Evolutionary conservation across 2,329 filamentous ascomycete species (phyloP).

Genomic region (Fusarium drepaniforme): DNA sequence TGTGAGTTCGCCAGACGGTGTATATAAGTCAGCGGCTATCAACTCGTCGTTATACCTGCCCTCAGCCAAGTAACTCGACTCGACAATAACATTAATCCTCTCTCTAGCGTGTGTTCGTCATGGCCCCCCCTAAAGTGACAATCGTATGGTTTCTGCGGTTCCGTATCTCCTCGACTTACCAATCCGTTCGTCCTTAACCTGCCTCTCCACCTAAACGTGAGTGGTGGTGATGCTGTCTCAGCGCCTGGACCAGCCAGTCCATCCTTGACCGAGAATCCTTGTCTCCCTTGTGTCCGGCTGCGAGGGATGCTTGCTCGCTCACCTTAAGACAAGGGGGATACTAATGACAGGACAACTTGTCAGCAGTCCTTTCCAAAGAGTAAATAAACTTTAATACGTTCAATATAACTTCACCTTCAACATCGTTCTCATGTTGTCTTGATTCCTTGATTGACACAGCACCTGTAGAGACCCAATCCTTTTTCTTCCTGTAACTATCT

Average conservation of each 20-base stretch:
- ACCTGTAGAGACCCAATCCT: not conserved
- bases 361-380: no score
- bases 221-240: not conserved
- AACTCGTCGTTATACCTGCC: not conserved
- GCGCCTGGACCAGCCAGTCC: not conserved
- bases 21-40: not conserved
- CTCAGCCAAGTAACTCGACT: not conserved
- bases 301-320: not conserved
- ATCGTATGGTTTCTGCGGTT: not conserved
- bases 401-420: not conserved
- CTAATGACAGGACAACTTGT: no score
- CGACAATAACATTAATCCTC: not conserved
- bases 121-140: not conserved
- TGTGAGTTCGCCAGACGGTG: not conserved
- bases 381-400: no score
- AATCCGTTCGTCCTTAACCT: constrained; percentile 14
- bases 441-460: not conserved
- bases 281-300: constrained; percentile 1
- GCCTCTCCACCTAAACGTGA: not conserved
- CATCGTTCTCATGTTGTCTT: not conserved
- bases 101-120: not conserved
- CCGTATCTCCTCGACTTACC: not conserved
- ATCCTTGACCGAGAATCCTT: not conserved
- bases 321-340: not conserved
- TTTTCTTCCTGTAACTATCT: constrained; percentile 34